Percentiles rank a stretch among this genome's conserved stretches.
Conservation (phyloP, 2,329 filamentous ascomycete species). For the Sodiomyces alkalinus region DNA sequence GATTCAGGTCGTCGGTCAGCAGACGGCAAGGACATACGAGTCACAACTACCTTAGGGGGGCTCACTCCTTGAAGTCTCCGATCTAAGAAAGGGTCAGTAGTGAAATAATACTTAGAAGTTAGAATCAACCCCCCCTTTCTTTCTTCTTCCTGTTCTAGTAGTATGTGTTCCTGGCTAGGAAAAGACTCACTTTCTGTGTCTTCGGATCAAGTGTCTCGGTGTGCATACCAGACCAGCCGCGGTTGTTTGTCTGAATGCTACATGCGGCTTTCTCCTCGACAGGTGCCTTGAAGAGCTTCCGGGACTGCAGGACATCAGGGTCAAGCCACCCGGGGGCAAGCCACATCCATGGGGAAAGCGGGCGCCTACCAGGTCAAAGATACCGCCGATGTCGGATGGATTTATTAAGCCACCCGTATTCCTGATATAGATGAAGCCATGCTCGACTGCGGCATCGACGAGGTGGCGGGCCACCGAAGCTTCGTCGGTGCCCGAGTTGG, state of each 20-base stretch:
- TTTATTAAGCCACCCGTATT: conserved; percentile 58
- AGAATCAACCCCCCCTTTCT: background rate
- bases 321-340: too few species aligned
- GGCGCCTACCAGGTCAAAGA: conserved; percentile 61
- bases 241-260: conserved; percentile 65
- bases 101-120: too few species aligned
- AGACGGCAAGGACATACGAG: too few species aligned
- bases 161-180: too few species aligned
- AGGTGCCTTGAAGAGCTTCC: conserved; percentile 57
- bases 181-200: conserved; percentile 50
- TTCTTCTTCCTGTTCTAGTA: too few species aligned
- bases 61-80: conserved; percentile 79
- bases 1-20: too few species aligned
- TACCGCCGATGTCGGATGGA: conserved; percentile 46
- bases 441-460: conserved; percentile 63
- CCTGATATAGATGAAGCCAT: conserved; percentile 83
- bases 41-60: background rate
- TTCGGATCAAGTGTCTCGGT: conserved; percentile 76
- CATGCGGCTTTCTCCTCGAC: conserved; percentile 58
- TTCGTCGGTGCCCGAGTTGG: conserved; percentile 36
- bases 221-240: conserved; percentile 80
- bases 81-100: too few species aligned
- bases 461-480: conserved; percentile 49
- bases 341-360: too few species aligned
- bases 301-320: conserved; percentile 35